Conservation (phyloP, 176 grass and related monocot genomes). For the Paspalum vaginatum region DNA sequence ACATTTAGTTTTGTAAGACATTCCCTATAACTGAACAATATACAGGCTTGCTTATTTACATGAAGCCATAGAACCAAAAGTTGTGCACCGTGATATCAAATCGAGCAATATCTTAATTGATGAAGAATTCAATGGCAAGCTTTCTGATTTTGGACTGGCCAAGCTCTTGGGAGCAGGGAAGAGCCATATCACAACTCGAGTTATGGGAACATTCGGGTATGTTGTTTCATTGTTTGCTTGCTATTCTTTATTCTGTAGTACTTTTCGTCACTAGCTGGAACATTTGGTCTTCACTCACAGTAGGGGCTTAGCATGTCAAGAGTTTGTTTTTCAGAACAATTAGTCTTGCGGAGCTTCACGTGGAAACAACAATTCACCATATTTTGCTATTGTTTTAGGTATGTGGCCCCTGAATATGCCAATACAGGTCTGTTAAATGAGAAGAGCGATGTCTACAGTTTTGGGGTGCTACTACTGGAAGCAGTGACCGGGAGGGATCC, state of each 20-base stretch:
- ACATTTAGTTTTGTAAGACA: background rate
- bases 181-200: conserved; percentile 82
- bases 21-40: conserved; percentile 23
- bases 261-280: background rate
- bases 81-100: conserved; percentile 94
- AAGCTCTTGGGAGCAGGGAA: conserved; percentile 85
- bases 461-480: conserved; percentile 74
- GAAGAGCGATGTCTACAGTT: conserved; percentile 84
- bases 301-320: background rate
- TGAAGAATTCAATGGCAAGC: conserved; percentile 86
- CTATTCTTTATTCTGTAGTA: background rate
- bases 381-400: conserved; percentile 48
- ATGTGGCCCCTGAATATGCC: conserved; percentile 84
- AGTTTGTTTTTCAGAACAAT: background rate
- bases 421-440: conserved; percentile 80
- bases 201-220: conserved; percentile 95
- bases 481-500: conserved; percentile 79
- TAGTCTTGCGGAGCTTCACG: background rate
- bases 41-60: conserved; percentile 87
- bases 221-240: background rate
- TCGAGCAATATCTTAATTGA: conserved; percentile 90
- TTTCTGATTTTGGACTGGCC: conserved; percentile 88
- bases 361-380: background rate
- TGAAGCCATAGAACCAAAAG: conserved; percentile 92
- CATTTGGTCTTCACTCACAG: background rate